Evolutionary conservation across 2,329 filamentous ascomycete genomes (phyloP).

Genomic region (Rhytidhysteron rufulum): DNA sequence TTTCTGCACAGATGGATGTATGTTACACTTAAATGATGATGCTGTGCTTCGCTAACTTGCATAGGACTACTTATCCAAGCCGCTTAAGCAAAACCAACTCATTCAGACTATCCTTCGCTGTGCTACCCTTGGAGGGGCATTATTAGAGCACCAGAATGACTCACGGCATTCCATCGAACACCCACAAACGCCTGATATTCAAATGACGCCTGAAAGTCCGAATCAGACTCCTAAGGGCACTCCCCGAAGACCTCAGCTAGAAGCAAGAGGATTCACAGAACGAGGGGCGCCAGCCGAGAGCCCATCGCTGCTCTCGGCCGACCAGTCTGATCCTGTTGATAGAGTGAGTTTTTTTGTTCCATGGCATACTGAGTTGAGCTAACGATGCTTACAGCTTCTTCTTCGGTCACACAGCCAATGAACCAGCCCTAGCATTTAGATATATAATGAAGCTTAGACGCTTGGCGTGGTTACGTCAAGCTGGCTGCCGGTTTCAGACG

Average conservation of each 20-base stretch:
- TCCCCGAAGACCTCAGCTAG: conserved; percentile 49
- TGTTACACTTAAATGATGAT: conserved; percentile 9
- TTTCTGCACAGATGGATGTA: conserved; percentile 93
- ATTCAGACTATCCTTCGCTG: conserved; percentile 98
- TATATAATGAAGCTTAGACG: neutral
- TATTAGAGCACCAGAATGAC: conserved; percentile 71
- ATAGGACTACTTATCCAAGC: conserved; percentile 88
- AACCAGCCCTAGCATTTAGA: conserved; percentile 9
- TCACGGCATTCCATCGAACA: conserved; percentile 25
- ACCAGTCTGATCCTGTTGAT: conserved; percentile 59
- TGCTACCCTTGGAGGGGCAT: conserved; percentile 79
- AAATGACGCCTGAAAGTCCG: conserved; percentile 21
- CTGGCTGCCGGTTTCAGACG: too few species aligned
- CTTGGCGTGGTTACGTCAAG: neutral
- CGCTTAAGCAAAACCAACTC: conserved; percentile 91
- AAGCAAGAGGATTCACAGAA: conserved; percentile 67
- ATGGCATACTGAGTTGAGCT: conserved; percentile 1
- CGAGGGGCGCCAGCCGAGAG: conserved; percentile 61
- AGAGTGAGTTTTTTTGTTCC: conserved; percentile 42
- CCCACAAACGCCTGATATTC: conserved; percentile 31
- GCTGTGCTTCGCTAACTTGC: conserved; percentile 10
- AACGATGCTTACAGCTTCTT: conserved; percentile 32
- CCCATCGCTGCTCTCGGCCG: conserved; percentile 58
- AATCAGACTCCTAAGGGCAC: conserved; percentile 13
- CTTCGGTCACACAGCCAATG: conserved; percentile 50